These are phyloP conservation scores for Neurospora sp. DNA, from an alignment of 495 filamentous ascomycete species.

Conservation along the genomic window DNA sequence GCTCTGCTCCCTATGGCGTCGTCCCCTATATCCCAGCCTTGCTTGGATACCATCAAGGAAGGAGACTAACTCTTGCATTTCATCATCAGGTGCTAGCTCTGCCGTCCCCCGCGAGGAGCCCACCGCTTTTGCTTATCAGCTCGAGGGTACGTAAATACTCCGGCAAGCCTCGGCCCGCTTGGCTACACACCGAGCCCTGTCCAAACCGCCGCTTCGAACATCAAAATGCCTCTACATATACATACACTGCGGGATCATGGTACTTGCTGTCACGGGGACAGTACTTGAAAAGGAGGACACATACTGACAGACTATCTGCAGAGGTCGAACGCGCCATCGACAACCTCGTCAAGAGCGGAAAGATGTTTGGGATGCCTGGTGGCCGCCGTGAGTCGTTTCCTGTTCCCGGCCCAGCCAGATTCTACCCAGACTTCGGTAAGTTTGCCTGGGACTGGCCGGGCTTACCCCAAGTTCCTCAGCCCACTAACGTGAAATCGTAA, in stretches of 20 bases:
- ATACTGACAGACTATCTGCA: conserved; percentile 27
- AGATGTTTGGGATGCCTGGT: conserved; percentile 62
- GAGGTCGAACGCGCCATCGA: conserved; percentile 95
- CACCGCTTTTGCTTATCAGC: conserved; percentile 74
- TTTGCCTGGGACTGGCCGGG: conserved; percentile 21
- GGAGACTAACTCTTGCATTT: conserved; percentile 15
- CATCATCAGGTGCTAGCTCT: conserved; percentile 58
- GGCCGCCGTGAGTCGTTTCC: conserved; percentile 80
- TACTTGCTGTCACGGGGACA: background rate
- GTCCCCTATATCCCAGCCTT: background rate
- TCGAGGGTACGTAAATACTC: conserved; percentile 70
- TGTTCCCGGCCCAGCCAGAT: conserved; percentile 47
- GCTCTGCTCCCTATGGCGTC: conserved; percentile 1
- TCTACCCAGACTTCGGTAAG: conserved; percentile 47
- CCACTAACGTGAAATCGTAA: conserved; percentile 15
- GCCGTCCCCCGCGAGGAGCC: conserved; percentile 67
- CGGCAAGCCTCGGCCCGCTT: background rate
- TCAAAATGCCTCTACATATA: background rate
- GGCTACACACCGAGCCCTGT: background rate
- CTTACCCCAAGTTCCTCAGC: conserved; percentile 7
- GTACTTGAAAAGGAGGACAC: background rate
- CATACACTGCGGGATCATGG: background rate
- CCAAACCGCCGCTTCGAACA: background rate
- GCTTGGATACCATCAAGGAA: conserved; percentile 20
- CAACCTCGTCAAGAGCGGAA: conserved; percentile 91